Percentiles rank a stretch among this genome's conserved stretches.
These are phyloP conservation scores for Pyrenophora seminiperda DNA, from an alignment of 2,329 filamentous ascomycete genomes.

Conservation along the genomic window DNA sequence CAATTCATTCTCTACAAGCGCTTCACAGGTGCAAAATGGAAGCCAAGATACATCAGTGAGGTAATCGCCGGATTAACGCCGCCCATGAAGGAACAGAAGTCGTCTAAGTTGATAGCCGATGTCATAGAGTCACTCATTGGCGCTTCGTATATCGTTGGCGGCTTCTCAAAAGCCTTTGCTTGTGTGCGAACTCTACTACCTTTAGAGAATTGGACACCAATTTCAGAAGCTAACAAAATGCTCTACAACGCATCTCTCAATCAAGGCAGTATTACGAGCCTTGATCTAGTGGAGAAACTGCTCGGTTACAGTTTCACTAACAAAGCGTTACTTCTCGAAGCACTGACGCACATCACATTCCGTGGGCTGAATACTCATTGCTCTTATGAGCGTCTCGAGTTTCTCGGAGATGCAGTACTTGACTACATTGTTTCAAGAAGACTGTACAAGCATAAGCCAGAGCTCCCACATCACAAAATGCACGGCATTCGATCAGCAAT, in stretches of 20 bases:
- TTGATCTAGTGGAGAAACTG: constrained; percentile 62
- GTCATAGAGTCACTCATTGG: constrained; percentile 86
- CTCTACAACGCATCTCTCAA: constrained; percentile 29
- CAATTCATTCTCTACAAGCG: constrained; percentile 70
- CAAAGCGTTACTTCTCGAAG: constrained; percentile 71
- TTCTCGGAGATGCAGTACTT: constrained; percentile 83
- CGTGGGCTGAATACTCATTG: constrained; percentile 49
- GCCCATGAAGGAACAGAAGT: constrained; percentile 53
- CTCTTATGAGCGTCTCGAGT: constrained; percentile 79
- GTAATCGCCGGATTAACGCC: constrained; percentile 31
- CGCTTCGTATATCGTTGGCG: constrained; percentile 72
- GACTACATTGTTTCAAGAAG: constrained; percentile 73
- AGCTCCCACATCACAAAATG: constrained; percentile 66
- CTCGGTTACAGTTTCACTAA: constrained; percentile 75
- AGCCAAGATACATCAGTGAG: constrained; percentile 63
- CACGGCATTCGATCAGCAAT: constrained; percentile 75
- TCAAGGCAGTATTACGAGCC: constrained; percentile 14
- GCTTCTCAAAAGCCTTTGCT: constrained; percentile 63
- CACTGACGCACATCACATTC: constrained; percentile 77
- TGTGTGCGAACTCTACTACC: constrained; percentile 70
- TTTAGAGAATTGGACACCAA: constrained; percentile 54
- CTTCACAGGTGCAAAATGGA: constrained; percentile 76
- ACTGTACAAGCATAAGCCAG: constrained; percentile 60
- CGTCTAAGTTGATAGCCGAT: constrained; percentile 83
- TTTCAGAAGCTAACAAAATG: constrained; percentile 33